Base-by-base conservation (phyloP, 1,284 basidiomycete genomes). In the Heliocybe sulcata region DNA sequence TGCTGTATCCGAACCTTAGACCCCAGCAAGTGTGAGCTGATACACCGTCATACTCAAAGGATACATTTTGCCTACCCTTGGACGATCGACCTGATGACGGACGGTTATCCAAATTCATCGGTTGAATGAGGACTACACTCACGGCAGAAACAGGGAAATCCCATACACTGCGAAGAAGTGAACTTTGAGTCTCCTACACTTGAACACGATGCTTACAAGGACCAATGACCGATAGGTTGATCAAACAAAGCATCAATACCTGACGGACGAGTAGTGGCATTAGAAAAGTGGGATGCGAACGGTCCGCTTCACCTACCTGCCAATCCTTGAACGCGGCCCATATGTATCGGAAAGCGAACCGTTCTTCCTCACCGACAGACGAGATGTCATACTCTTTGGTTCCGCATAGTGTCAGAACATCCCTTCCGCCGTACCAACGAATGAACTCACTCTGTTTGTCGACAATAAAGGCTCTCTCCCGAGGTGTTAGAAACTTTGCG, bases 111-210 rank as follows among this genome's bases (percentile, higher is more conserved):
- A n/a, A n/a, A n/a, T n/a, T n/a, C n/a, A n/a, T n/a, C n/a, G n/a
- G n/a, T n/a, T n/a, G n/a, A n/a, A n/a, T n/a, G 22, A 20, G 45
- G 38, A 20, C 12, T 2, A 73, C n/a, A n/a, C 81, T 61, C 60
- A 85, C 79, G 85, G 85, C 22, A 86, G 66, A 70, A 87, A 87
- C 25, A 85, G 70, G 0, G 81, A 82, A 42, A 87, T 83, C 0
- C 83, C 83, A 58, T 74, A 75, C 0, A 79, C 76, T 72, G 23
- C 16, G 8, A n/a, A 49, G 54, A 58, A 12, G 50, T 55, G 51
- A 52, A 63, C 3, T 53, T 54, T 23, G 57, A n/a, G n/a, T n/a
- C n/a, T n/a, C 59, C n/a, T n/a, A n/a, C n/a, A n/a, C n/a, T n/a
- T n/a, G n/a, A n/a, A n/a, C n/a, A n/a, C n/a, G 19, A 19, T 6